Base-by-base conservation (phyloP, 192 early-diverging fungal genomes). In the Entomortierella chlamydospora region DNA sequence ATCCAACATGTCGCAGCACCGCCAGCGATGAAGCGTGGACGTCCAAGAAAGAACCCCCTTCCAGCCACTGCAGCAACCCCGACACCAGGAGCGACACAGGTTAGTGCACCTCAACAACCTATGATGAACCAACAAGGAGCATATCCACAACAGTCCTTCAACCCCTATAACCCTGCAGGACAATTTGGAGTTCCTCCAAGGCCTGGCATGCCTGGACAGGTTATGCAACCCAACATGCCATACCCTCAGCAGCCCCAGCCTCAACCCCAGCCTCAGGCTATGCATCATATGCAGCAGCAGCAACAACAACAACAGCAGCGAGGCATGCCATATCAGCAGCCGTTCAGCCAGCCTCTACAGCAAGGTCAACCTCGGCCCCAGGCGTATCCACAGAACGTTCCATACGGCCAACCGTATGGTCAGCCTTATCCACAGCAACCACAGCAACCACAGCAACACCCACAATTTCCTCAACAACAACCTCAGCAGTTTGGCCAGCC, bases 21-120 rank as follows among this genome's bases (percentile, higher is more conserved):
- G 3, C 76, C 76, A 53, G 68, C 64, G 7, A 79, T 79, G 76
- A 79, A 79, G 49, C 76, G 76, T 23, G 76, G 76, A 30, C 61
- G 76, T 34, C 76, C 76, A 7, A 51, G 76, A 39, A 79, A 79
- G 33, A 65, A 70, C 18, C 76, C 76, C 4, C 67, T 62, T 7
- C 61, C 60, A 22, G 54, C 52, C 6, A 59, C 71, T 57, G 42
- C 68, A 53, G 58, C 72, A 49, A 56, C 70, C 1, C 20, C 61
- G 26, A 26, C 56, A 42, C n/a, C 64, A 15, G 61, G 31, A 57
- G 41, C 41, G 2, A 65, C 51, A 5, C 50, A 70, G 22, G 9
- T 63, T 23, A 53, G 49, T 6, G 45, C 26, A 26, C 60, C 55
- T 4, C 62, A 81, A 13, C 64, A 68, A 11, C 39, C 50, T 2